Evolutionary conservation across 2,329 filamentous ascomycete genomes (phyloP), one percentile per base, ranked within the genome.

Genomic region (Nectriaceae sp.): DNA sequence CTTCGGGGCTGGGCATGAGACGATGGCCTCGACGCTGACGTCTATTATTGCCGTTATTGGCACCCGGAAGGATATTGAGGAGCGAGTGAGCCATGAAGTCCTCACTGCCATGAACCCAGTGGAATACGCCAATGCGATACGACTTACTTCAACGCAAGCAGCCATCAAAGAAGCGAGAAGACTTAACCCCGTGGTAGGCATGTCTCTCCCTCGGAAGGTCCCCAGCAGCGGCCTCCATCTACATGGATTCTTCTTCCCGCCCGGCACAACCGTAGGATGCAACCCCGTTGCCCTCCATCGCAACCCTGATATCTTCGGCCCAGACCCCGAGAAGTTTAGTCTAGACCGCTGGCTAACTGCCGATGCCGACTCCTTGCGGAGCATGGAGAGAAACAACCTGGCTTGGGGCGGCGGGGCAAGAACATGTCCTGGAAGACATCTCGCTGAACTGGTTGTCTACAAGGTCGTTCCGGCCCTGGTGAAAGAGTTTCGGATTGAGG

Each of bases 1-100:
- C 52, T 80, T 81, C 54, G 78, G 78, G 11, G 78, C 78, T 1
- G 78, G 78, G 0, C 78, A 81, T 49, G 78, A 81, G 55, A 81
- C 78, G 0, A 70, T 79, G 66, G 76, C 75, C 11, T 77, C 77
- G 1, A 77, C 78, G 0, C 57, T 81, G 5, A 80, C 77, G 0
- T 73, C 78, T 3, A 65, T 71, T 19, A 58, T 82, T 40, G 65
- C 74, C 40, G 72, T 78, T 68, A 66, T 82, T 20, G 75, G 70
- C 1, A 69, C 70, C 0, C 67, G 75, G 22, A 33, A 55, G 0
- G 54, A 60, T 0, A 62, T 70, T 0, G 71, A 74, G 36, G 20
- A 47, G 1, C 62, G 54, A 3, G 65, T 76, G 0, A 51, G 57
- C 1, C 65, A 69, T 15, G 68, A 72, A 44, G 50, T 76, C 2